phyloP scores from a whole-genome alignment of 2,329 filamentous ascomycete species.

The Trichoderma afroharzianum region DNA sequence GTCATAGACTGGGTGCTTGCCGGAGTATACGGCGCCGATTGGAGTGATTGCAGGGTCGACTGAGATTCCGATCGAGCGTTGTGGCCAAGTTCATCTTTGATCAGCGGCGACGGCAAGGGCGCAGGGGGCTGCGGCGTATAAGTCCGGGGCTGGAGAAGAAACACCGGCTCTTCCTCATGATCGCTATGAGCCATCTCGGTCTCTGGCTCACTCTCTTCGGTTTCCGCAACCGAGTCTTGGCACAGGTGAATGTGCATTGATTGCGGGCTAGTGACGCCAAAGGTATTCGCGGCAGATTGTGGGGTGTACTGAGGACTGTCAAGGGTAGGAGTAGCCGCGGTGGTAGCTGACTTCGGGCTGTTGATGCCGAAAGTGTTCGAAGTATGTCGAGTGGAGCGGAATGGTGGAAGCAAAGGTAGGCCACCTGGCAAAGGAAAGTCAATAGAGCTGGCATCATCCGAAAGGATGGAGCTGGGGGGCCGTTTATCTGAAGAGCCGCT shows the following conservation, averaged over 20 bases:
- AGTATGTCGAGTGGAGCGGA: background rate
- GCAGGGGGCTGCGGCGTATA: slow-evolving; percentile 52
- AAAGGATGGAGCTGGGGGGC: slow-evolving; percentile 13
- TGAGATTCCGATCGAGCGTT: slow-evolving; percentile 18
- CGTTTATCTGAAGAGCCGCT: slow-evolving; percentile 19
- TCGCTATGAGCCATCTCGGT: slow-evolving; percentile 20
- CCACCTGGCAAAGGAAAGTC: slow-evolving; percentile 27
- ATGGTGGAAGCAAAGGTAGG: slow-evolving; percentile 22
- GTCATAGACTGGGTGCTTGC: background rate
- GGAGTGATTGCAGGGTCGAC: slow-evolving; percentile 22
- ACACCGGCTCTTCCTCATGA: slow-evolving; percentile 37
- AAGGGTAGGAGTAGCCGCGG: background rate
- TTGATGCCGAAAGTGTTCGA: background rate
- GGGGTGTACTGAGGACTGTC: background rate
- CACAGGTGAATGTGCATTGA: background rate
- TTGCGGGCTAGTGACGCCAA: background rate
- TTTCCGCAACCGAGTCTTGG: background rate
- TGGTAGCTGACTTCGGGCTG: background rate
- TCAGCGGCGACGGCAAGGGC: slow-evolving; percentile 42
- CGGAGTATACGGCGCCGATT: background rate
- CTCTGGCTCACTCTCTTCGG: background rate
- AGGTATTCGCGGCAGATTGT: background rate
- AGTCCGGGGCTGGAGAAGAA: slow-evolving; percentile 54
- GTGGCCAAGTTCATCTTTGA: slow-evolving; percentile 26
- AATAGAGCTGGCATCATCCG: slow-evolving; percentile 20